Evolutionary conservation across 805 yeast species (phyloP), one percentile per base, ranked within the genome.

Genomic region (Schwanniomyces vanrijiae): DNA sequence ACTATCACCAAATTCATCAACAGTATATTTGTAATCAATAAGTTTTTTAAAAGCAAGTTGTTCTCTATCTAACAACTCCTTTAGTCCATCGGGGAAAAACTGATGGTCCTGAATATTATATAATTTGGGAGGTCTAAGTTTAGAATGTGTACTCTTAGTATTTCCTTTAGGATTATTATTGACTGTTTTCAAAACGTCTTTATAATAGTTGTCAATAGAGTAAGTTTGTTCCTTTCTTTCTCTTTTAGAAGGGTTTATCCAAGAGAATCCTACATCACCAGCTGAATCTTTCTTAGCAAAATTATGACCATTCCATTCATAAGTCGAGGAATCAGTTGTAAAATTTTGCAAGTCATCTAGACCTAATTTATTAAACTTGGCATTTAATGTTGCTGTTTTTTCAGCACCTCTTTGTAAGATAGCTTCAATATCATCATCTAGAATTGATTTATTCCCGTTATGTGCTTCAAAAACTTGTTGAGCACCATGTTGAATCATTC

Each of bases 401-500:
- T 82, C 86, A 48, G 89, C 88, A 47, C 98, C 97, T 55, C 81
- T 81, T 49, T 77, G 77, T 55, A 94, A 75, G 57, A 94, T 89
- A 0, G 77, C 84, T 44, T 92, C 98, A 51, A 92, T 88, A 63
- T 92, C 96, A 45, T 80, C 84, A 46, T 81, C 82, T 47, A 61
- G 67, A 65, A 59, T 60, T 48, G 62, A 54, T 5, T 56, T 47
- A 24, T 55, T 61, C 4, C 65, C 55, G 9, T 64, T 58, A 26
- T 50, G 55, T 19, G 76, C 66, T 51, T 88, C 92, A 64, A 94
- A 86, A 16, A 94, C 91, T 39, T 84, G 82, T 62, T 86, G 85
- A 1, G 99, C 99, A 48, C 99, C 99, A 66, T 86, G 96, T 66
- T 92, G 98, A 65, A 92, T 92, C 98, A 94, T 94, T 42, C 87